Conservation (phyloP, 164 flowering plant genomes). For the Umbellularia californica region DNA sequence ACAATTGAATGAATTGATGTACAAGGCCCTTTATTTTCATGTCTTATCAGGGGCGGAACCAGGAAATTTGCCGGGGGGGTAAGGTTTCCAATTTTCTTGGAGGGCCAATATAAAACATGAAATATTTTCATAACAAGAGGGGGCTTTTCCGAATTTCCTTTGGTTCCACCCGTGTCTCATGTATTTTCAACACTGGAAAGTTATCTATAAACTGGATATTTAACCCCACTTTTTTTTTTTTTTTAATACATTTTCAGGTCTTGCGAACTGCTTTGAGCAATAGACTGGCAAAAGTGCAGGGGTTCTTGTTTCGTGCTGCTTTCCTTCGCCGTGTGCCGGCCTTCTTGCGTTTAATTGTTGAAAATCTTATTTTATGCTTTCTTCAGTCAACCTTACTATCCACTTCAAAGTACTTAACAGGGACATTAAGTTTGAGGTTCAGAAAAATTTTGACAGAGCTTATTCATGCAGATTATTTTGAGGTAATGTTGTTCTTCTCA, state of each 20-base stretch:
- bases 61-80: too few species aligned
- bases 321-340: conserved; percentile 89
- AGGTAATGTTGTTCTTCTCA: conserved; percentile 44
- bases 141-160: too few species aligned
- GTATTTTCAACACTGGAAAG: neutral
- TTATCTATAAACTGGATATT: neutral
- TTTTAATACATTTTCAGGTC: conserved; percentile 47
- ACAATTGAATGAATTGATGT: too few species aligned
- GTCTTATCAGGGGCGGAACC: too few species aligned
- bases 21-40: too few species aligned
- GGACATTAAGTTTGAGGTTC: conserved; percentile 82
- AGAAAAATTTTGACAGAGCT: conserved; percentile 85
- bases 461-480: conserved; percentile 82
- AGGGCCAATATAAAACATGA: too few species aligned
- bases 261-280: conserved; percentile 88
- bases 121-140: too few species aligned
- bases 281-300: conserved; percentile 98
- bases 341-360: conserved; percentile 77
- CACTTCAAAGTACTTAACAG: conserved; percentile 89
- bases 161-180: too few species aligned
- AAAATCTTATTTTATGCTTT: conserved; percentile 88
- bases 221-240: neutral
- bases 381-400: conserved; percentile 81
- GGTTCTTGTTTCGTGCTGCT: conserved; percentile 94
- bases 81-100: too few species aligned